phyloP scores from a whole-genome alignment of 768 basidiomycete genomes.

The Termitomyces sp. region DNA sequence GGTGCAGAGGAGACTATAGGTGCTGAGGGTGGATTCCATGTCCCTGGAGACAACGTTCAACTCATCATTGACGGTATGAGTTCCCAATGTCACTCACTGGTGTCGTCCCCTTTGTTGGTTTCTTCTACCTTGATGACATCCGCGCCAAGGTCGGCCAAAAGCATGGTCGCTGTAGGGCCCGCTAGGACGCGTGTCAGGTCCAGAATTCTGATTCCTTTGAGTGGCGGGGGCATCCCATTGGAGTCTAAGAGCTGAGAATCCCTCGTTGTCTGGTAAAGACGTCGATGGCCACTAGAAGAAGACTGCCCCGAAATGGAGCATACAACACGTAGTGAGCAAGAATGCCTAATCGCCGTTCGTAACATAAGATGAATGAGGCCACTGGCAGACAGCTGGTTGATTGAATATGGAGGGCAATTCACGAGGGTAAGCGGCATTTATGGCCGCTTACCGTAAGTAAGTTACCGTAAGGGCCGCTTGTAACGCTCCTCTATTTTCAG shows the following conservation, averaged over 20 bases:
- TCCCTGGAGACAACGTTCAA: constrained; percentile 38
- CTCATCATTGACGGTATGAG: constrained; percentile 7
- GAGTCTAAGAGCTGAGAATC: constrained; percentile 13
- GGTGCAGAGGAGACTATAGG: constrained; percentile 49
- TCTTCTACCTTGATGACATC: constrained; percentile 95
- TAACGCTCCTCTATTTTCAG: no score
- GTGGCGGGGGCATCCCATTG: constrained; percentile 70
- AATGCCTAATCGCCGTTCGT: background rate
- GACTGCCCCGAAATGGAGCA: background rate
- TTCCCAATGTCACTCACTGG: constrained; percentile 29
- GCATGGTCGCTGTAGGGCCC: constrained; percentile 91
- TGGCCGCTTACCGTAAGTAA: no score
- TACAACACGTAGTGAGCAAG: background rate
- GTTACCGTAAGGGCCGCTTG: no score
- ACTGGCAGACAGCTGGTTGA: background rate
- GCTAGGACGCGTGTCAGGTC: constrained; percentile 90
- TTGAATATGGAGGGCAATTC: background rate
- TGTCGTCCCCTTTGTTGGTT: constrained; percentile 81
- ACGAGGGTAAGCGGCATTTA: no score
- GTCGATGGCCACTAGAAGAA: background rate
- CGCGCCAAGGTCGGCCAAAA: constrained; percentile 89
- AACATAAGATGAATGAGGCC: background rate
- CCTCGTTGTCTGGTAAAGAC: constrained; percentile 8
- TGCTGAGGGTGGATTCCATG: constrained; percentile 66
- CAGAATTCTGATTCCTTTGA: constrained; percentile 78